Evolutionary conservation across 176 grass and related monocot genomes (phyloP).

Genomic region (Metroxylon sagu): DNA sequence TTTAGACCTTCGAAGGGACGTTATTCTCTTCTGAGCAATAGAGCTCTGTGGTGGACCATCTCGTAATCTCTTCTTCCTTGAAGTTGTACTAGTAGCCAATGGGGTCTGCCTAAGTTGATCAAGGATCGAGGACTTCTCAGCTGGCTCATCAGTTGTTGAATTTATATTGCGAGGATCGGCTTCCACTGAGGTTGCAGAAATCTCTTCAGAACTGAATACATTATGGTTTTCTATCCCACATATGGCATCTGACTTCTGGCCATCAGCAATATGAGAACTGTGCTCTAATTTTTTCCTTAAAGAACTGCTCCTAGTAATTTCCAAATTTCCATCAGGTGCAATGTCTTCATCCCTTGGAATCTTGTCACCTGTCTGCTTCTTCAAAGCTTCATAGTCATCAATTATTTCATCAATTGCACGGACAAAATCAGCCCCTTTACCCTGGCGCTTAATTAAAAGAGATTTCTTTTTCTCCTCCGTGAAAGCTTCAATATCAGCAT

Average conservation of each 20-base stretch:
- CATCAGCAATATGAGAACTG: conserved; percentile 23
- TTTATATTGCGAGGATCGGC: conserved; percentile 37
- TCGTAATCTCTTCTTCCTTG: conserved; percentile 39
- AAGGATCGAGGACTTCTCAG: conserved; percentile 56
- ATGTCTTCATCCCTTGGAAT: conserved; percentile 21
- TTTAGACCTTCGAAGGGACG: conserved; percentile 18
- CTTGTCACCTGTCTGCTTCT: conserved; percentile 39
- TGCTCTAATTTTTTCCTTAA: conserved; percentile 20
- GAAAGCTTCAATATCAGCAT: conserved; percentile 89
- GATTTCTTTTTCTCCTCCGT: conserved; percentile 97
- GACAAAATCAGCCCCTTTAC: conserved; percentile 93
- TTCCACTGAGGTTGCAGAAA: conserved; percentile 19
- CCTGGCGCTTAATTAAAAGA: conserved; percentile 66
- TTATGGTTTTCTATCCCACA: conserved; percentile 26
- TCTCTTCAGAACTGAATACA: conserved; percentile 17
- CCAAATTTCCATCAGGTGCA: conserved; percentile 24
- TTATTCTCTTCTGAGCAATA: conserved; percentile 13
- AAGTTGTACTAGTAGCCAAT: conserved; percentile 39
- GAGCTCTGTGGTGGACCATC: conserved; percentile 26
- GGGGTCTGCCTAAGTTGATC: conserved; percentile 50
- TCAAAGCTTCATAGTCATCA: conserved; percentile 66
- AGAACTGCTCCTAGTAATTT: conserved; percentile 25
- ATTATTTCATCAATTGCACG: conserved; percentile 91
- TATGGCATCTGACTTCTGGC: conserved; percentile 22
- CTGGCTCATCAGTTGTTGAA: conserved; percentile 40